phyloP scores from a whole-genome alignment of 345 rosid species.

The Euclidium syriacum region DNA sequence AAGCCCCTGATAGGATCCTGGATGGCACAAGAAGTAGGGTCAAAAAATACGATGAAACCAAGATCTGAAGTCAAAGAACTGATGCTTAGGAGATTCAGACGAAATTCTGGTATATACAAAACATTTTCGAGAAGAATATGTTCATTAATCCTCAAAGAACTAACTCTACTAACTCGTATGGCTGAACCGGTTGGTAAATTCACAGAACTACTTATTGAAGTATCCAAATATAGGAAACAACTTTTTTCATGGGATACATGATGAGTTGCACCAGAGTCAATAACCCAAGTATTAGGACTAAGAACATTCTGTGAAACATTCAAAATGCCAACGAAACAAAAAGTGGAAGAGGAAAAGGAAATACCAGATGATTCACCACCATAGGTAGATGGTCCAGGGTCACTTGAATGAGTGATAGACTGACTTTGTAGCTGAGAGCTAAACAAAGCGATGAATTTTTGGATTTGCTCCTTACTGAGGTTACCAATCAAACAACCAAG shows the following conservation, averaged over 20 bases:
- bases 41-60: background rate
- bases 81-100: background rate
- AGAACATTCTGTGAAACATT: background rate
- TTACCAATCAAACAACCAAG: too few relatives aligned
- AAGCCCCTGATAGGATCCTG: background rate
- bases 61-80: background rate
- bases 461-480: too few relatives aligned
- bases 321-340: background rate
- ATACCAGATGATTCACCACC: background rate
- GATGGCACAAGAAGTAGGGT: background rate
- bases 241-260: background rate
- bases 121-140: background rate
- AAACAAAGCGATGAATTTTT: too few relatives aligned
- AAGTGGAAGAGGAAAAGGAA: background rate
- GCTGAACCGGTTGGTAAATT: background rate
- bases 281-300: background rate
- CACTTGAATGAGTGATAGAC: too few relatives aligned
- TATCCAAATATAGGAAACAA: background rate
- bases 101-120: background rate
- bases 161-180: background rate
- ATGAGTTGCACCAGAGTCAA: background rate
- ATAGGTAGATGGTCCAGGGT: too few relatives aligned
- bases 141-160: background rate
- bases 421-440: too few relatives aligned
- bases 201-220: background rate